Base-by-base conservation (phyloP, 2,329 filamentous ascomycete species). In the Talaromyces marneffei region DNA sequence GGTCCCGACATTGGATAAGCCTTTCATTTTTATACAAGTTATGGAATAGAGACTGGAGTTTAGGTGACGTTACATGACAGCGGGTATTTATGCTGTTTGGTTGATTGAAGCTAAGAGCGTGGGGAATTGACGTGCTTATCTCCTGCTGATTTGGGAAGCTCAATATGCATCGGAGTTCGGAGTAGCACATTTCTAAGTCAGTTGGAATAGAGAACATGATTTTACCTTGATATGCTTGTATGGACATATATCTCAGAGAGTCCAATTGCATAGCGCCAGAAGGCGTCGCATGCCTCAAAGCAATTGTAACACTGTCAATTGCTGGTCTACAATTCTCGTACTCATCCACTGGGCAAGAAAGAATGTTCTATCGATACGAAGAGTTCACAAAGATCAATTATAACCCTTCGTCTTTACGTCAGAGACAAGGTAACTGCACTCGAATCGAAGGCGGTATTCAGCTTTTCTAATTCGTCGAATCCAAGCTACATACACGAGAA, bases 401-500 rank as follows among this genome's bases (percentile, higher is more conserved):
- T n/a, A n/a, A 50, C 25, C 33, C 1, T 3, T 50, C 16, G n/a
- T 5, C 6, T 52, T 14, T 35, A 35, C 29, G n/a, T n/a, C n/a
- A n/a, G n/a, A n/a, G n/a, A n/a, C n/a, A n/a, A n/a, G n/a, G n/a
- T n/a, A n/a, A n/a, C n/a, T n/a, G 16, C 7, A 29, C n/a, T 50
- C 31, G 42, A 57, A 61, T 61, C 20, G 44, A 57, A 61, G 54
- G 60, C 60, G 60, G 59, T 57, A 53, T 60, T 56, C 37, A 55
- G 50, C 50, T 60, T 35, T 50, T 50, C 46, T 50, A 56, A 55
- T 62, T 62, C 56, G 48, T 59, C 48, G 56, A 59, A 62, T 62
- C 40, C 27, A 59, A 59, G 55, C 60, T 62, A 62, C 56, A 62
- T 55, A 59, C 56, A 62, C 60, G 60, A 62, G 60, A 54, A 31